Percentiles rank a stretch among this genome's conserved stretches.
These are phyloP conservation scores for Aristolochia contorta DNA, from an alignment of 164 flowering plant genomes.

Conservation along the genomic window DNA sequence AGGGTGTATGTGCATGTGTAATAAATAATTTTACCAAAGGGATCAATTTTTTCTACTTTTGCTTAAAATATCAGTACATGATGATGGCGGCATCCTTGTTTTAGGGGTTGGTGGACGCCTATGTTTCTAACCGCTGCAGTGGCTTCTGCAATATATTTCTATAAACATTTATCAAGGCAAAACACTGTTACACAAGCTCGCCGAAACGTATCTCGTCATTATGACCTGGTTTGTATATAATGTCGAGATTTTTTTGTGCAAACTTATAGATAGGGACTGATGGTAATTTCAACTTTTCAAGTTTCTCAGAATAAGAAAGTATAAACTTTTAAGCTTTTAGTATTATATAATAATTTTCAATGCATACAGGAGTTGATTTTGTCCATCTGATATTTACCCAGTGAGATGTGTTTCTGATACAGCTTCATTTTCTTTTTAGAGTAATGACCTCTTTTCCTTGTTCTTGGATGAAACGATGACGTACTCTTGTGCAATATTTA, in stretches of 20 bases:
- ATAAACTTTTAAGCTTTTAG: too few relatives aligned
- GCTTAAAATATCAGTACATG: not conserved
- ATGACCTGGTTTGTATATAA: slow-evolving; percentile 59
- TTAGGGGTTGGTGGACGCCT: slow-evolving; percentile 99
- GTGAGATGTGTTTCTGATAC: too few relatives aligned
- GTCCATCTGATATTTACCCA: too few relatives aligned
- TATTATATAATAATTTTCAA: too few relatives aligned
- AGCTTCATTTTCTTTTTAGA: slow-evolving; percentile 22
- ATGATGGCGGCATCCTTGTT: not conserved
- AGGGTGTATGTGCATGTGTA: too few relatives aligned
- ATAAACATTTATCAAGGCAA: slow-evolving; percentile 59
- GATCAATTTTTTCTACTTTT: not conserved
- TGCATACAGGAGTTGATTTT: too few relatives aligned
- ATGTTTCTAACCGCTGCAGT: slow-evolving; percentile 60
- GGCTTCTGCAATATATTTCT: slow-evolving; percentile 74
- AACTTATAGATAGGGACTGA: too few relatives aligned
- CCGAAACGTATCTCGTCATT: slow-evolving; percentile 84
- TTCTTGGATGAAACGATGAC: slow-evolving; percentile 97
- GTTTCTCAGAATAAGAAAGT: too few relatives aligned
- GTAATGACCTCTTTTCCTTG: slow-evolving; percentile 77
- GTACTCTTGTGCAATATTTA: slow-evolving; percentile 78
- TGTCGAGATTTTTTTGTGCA: too few relatives aligned
- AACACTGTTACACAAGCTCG: slow-evolving; percentile 89
- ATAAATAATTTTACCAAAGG: too few relatives aligned
- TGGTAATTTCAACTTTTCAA: too few relatives aligned